phyloP scores from a whole-genome alignment of 1,284 basidiomycete species.

The Phenoliferia sp. region DNA sequence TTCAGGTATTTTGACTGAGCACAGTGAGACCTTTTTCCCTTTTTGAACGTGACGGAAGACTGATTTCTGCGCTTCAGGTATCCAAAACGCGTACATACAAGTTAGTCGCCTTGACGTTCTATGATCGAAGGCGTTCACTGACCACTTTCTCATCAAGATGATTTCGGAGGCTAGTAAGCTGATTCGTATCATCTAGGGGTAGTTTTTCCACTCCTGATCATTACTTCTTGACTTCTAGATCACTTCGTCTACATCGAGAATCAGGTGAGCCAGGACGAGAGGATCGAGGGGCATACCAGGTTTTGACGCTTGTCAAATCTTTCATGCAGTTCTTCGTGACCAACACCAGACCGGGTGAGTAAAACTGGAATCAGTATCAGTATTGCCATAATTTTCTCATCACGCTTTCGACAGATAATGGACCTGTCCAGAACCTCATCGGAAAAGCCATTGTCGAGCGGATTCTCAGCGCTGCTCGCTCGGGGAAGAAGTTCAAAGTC shows the following conservation, averaged over 20 bases:
- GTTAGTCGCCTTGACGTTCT: background rate
- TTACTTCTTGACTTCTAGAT: slow-evolving; percentile 36
- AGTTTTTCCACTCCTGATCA: background rate
- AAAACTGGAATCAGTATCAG: background rate
- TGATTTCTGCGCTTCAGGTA: slow-evolving; percentile 23
- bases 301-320: background rate
- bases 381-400: background rate
- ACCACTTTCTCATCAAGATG: slow-evolving; percentile 47
- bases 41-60: slow-evolving; percentile 21
- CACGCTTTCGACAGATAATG: slow-evolving; percentile 43
- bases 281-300: background rate
- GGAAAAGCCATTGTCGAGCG: slow-evolving; percentile 75
- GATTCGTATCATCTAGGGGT: background rate
- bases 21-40: background rate
- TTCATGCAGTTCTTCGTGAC: slow-evolving; percentile 74
- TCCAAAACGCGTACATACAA: slow-evolving; percentile 56
- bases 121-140: background rate
- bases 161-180: slow-evolving; percentile 62
- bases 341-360: slow-evolving; percentile 43
- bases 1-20: slow-evolving; percentile 16
- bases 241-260: slow-evolving; percentile 93
- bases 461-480: slow-evolving; percentile 68
- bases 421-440: slow-evolving; percentile 66
- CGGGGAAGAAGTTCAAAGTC: slow-evolving; percentile 73
- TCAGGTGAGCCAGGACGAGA: slow-evolving; percentile 84